Base-by-base conservation (phyloP, 1,284 basidiomycete genomes). In the Puccinia hordei region DNA sequence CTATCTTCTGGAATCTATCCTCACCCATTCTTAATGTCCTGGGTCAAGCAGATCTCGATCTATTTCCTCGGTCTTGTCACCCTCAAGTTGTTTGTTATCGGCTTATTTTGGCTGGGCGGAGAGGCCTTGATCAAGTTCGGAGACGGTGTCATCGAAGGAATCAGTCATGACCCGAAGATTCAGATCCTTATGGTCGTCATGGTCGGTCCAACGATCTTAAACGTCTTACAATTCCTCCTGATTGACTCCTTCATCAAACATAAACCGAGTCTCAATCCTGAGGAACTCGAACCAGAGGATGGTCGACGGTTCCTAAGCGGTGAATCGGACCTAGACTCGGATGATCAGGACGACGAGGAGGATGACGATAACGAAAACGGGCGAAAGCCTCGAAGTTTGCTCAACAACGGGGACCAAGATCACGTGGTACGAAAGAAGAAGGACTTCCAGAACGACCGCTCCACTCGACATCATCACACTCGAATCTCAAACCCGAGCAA, bases 1-100 rank as follows among this genome's bases (percentile, higher is more conserved):
- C 46, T 68, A 0, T 69, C 71, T 22, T 79, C 61, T 9, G 76
- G 76, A 30, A 81, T 30, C 30, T 76, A 81, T 66, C 68, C 81
- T 24, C 77, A 76, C 72, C 69, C 76, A 53, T 2, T 83, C 90
- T 82, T 88, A 85, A 71, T 81, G 38, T 91, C 89, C 85, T 98
- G 95, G 94, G 84, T 88, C 57, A 90, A 91, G 59, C 96, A 99
- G 87, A 90, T 94, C 24, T 89, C 90, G 10, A 89, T 96, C 46
- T 99, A 99, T 85, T 90, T 98, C 53, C 87, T 91, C 10, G 89
- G 93, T 0, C 88, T 98, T 33, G 89, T 91, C 0, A 88, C 91
- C n/a, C 98, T 98, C 95, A 98, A 99, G 86, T 86, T 94, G 53
- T 86, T 92, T 66, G 93, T 98, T 19, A 87, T 97, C 46, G 88